These are phyloP conservation scores for Pythium rhizo-oryzae DNA, from an alignment of 352 stramenopile species.

Conservation along the genomic window DNA sequence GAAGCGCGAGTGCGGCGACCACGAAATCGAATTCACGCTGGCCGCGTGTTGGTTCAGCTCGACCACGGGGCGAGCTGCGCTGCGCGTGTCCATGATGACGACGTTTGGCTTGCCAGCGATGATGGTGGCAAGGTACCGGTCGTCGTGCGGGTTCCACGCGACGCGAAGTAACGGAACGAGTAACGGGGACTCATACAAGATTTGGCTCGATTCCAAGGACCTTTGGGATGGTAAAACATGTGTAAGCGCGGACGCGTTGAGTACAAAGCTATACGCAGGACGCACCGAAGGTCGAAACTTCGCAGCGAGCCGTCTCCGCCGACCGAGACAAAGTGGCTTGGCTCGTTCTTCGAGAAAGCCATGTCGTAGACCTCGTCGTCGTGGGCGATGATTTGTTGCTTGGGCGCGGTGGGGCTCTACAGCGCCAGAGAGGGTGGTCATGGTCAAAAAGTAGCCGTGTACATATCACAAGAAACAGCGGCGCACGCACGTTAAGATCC, in stretches of 20 bases:
- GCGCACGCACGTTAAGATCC: conserved; percentile 92
- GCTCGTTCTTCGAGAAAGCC: conserved; percentile 89
- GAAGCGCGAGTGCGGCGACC: conserved; percentile 91
- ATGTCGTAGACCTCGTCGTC: conserved; percentile 99
- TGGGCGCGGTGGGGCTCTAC: conserved; percentile 61
- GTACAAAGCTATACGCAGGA: conserved; percentile 21
- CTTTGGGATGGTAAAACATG: conserved; percentile 26
- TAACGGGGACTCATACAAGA: conserved; percentile 94
- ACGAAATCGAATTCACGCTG: conserved; percentile 97
- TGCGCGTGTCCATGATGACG: conserved; percentile 96
- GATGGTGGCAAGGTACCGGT: conserved; percentile 97
- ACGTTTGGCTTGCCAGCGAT: conserved; percentile 91
- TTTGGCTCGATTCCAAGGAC: conserved; percentile 92
- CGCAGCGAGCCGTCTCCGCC: conserved; percentile 96
- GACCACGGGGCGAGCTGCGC: conserved; percentile 88
- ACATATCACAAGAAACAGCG: not conserved
- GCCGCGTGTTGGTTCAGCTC: conserved; percentile 92
- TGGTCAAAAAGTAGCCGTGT: not conserved
- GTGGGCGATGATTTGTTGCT: conserved; percentile 98
- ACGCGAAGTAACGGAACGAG: conserved; percentile 93
- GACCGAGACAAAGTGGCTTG: conserved; percentile 97
- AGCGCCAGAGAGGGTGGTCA: too few species aligned
- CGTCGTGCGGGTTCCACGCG: conserved; percentile 98
- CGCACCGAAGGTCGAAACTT: conserved; percentile 96
- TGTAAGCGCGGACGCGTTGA: not conserved